Evolutionary conservation across 2,329 filamentous ascomycete genomes (phyloP), one percentile per base, ranked within the genome.

Genomic region (Diplodia sapinea): DNA sequence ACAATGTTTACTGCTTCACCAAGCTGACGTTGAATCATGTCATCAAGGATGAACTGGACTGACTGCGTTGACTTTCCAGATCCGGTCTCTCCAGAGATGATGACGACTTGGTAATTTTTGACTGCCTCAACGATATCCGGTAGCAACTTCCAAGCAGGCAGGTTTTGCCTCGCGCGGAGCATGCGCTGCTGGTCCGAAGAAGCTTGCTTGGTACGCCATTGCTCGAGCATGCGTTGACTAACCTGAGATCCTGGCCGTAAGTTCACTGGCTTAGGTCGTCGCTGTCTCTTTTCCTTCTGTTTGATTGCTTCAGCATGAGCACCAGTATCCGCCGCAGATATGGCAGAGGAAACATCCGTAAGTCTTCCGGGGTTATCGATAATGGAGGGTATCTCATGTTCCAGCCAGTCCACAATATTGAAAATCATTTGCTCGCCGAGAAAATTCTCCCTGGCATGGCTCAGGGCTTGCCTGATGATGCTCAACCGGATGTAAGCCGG

Each of bases 41-140:
- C 92, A 74, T 99, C 95, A 1, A 99, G 84, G 52, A 99, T 86
- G 78, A 98, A 99, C 77, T 99, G 95, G 40, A 98, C 93, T 2
- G 93, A 95, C 78, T 99, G 95, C 0, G 95, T 98, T 59, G 92
- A 97, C 79, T 99, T 99, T 75, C 95, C 95, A 20, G 93, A 97
- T 65, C 95, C 95, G 4, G 95, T 99, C 80, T 98, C 95, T 72
- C 95, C 95, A 52, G 94, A 96, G 73, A 99, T 95, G 74, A 99
- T 97, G 0, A 93, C 97, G 62, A 99, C 93, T 78, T 97, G 90
- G 74, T 94, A 88, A 4, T 85, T 82, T 51, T 85, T 85, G 59
- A 99, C 91, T 0, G 91, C 91, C 23, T 86, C 78, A 11, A 98
- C 87, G 36, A 99, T 92, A 1, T 85, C 83, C 23, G 94, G 89